Evolutionary conservation across 176 grass and related monocot genomes (phyloP), one percentile per base, ranked within the genome.

Genomic region (Rhipidocladum racemiflorum): DNA sequence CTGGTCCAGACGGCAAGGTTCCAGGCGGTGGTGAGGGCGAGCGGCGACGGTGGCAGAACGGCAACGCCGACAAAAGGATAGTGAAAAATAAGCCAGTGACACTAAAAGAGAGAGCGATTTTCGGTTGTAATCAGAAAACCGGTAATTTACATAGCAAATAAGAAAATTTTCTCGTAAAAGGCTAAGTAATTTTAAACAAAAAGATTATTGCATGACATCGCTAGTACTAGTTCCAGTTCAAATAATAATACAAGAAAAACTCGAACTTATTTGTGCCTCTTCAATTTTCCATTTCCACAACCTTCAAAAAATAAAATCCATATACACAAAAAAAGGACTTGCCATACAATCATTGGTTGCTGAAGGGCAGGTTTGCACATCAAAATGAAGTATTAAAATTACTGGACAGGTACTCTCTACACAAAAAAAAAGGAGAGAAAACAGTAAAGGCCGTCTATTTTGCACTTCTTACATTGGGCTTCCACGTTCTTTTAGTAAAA

Each of bases 361-460:
- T 9, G 36, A 57, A 83, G 28, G 29, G 27, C 27, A 68, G 74
- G 43, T 15, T 50, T 51, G 39, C 81, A 68, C 61, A 62, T 20
- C 69, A 85, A 81, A 89, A 85, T 70, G 66, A 81, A 30, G 36
- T 39, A 81, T 30, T 10, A 25, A 36, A 36, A 51, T 65, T 49
- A 24, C 61, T 42, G 20, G n/a, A 61, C 17, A 88, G 46, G 15
- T 34, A 34, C 53, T 43, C 51, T 88, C 34, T 75, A 84, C 40
- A 80, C 24, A 60, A n/a, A 1, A 62, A 27, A 28, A 45, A 39
- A 16, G 1, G 12, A 42, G 17, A 27, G 16, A n/a, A 24, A 61
- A 54, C 0, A 69, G 42, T 35, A 78, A 64, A 70, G 11, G 56
- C 0, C 0, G 9, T 9, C 60, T 50, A 24, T 28, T 28, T 62